Base-by-base conservation (phyloP, 352 stramenopile species). In the Phytophthora capsici region DNA sequence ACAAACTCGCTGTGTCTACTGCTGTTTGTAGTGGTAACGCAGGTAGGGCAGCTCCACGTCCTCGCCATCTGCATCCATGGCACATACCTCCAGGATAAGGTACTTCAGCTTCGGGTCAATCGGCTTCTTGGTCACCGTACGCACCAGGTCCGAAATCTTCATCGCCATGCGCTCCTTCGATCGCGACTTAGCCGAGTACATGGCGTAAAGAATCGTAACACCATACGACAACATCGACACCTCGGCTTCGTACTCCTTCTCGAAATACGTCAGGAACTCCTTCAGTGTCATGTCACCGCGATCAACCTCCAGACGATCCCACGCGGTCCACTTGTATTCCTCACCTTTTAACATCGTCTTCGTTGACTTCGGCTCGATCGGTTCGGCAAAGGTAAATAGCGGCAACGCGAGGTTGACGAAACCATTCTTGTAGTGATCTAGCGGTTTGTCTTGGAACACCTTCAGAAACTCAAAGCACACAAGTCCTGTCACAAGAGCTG, bases 381-480 rank as follows among this genome's bases (percentile, higher is more conserved):
- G 98, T 75, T 99, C 97, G 16, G 91, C 98, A 58, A 99, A 98
- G 16, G 97, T 94, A 65, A 99, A 99, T 51, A 99, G 90, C 7
- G 98, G 97, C 58, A 99, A 88, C 16, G 97, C 97, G 9, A 99
- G 86, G 73, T 99, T 99, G 28, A 98, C 84, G 71, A 99, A 99
- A 4, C 85, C 96, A 77, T 99, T 99, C 76, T 99, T 99, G 86
- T 98, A 99, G 44, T 91, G 85, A 36, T 99, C 93, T 25, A 99
- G 85, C 10, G 88, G 80, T 55, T 95, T 95, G 62, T 83, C 58
- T 54, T 95, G 86, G 69, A 95, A 87, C n/a, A 91, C 84, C 71
- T 99, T 99, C 67, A 99, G 89, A 41, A 99, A 89, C 69, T 99
- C 98, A 57, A 99, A 94, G 74, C 96, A 99, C 65, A 99, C 96